These are phyloP conservation scores for Thielaviopsis populi DNA, from an alignment of 2,329 filamentous ascomycete species.

Conservation along the genomic window DNA sequence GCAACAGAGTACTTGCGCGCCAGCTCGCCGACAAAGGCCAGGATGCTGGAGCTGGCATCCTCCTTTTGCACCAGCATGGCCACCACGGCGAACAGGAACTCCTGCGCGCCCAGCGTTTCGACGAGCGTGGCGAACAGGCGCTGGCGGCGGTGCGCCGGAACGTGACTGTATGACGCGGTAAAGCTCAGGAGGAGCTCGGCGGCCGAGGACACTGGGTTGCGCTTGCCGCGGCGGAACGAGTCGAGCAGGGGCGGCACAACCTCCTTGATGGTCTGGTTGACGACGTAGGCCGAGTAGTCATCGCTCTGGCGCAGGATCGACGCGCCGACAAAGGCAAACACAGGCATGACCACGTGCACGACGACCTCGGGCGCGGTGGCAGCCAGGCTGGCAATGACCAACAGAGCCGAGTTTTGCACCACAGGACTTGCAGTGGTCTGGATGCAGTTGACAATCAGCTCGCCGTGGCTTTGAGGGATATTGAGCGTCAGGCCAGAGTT, in stretches of 20 bases:
- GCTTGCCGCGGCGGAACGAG: slow-evolving; percentile 67
- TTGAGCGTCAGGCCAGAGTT: slow-evolving; percentile 44
- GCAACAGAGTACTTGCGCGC: slow-evolving; percentile 57
- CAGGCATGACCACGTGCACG: slow-evolving; percentile 94
- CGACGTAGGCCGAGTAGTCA: slow-evolving; percentile 91
- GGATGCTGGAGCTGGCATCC: slow-evolving; percentile 49
- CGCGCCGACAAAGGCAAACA: slow-evolving; percentile 95
- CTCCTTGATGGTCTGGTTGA: slow-evolving; percentile 85
- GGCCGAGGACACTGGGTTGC: slow-evolving; percentile 63
- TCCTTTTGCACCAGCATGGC: slow-evolving; percentile 82
- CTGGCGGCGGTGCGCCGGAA: slow-evolving; percentile 71
- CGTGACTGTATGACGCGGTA: slow-evolving; percentile 89
- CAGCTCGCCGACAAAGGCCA: slow-evolving; percentile 61
- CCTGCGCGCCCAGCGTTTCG: slow-evolving; percentile 67
- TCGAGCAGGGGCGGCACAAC: slow-evolving; percentile 84
- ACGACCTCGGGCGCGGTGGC: slow-evolving; percentile 80
- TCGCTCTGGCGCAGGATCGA: slow-evolving; percentile 86
- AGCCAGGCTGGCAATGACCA: slow-evolving; percentile 76
- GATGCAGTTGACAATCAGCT: slow-evolving; percentile 86
- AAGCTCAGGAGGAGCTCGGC: slow-evolving; percentile 91
- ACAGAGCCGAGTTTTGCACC: slow-evolving; percentile 79
- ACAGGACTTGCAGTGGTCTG: slow-evolving; percentile 83
- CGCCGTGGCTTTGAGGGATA: slow-evolving; percentile 65
- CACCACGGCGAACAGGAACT: slow-evolving; percentile 76
- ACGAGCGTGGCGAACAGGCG: slow-evolving; percentile 74